Conservation (phyloP, 805 yeast species). For the Suhomyces prunicola region DNA sequence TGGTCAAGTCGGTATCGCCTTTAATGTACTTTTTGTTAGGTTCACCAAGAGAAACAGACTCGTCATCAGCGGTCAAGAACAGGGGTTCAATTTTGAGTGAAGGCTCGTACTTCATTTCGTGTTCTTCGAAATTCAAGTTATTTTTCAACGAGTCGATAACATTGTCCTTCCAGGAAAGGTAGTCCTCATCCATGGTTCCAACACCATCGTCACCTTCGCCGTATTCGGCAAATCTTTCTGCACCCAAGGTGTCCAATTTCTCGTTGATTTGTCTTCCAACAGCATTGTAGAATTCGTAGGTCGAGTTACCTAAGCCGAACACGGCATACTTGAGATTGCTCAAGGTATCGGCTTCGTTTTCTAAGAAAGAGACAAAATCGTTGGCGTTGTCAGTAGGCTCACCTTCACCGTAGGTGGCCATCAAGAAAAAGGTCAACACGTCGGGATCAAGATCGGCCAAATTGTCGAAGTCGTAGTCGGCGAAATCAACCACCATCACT, state of each 20-base stretch:
- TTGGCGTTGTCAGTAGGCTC: slow-evolving; percentile 96
- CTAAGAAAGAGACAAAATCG: slow-evolving; percentile 68
- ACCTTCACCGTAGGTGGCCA: slow-evolving; percentile 98
- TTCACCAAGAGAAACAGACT: slow-evolving; percentile 65
- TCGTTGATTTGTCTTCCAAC: slow-evolving; percentile 64
- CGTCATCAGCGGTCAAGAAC: slow-evolving; percentile 23
- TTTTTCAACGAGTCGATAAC: slow-evolving; percentile 64
- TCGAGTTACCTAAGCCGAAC: slow-evolving; percentile 92
- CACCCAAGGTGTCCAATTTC: slow-evolving; percentile 61
- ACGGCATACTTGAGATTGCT: slow-evolving; percentile 62
- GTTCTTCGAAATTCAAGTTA: slow-evolving; percentile 68
- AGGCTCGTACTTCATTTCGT: slow-evolving; percentile 77
- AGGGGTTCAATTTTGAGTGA: slow-evolving; percentile 44
- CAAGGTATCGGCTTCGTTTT: slow-evolving; percentile 51
- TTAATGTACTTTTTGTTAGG: slow-evolving; percentile 53
- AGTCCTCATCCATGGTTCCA: slow-evolving; percentile 95
- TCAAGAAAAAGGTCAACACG: slow-evolving; percentile 59
- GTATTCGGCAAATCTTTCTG: slow-evolving; percentile 64
- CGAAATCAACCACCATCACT: slow-evolving; percentile 83
- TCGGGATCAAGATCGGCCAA: slow-evolving; percentile 60
- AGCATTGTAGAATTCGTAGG: slow-evolving; percentile 88
- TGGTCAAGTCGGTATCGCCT: slow-evolving; percentile 32
- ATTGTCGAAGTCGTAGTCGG: slow-evolving; percentile 81
- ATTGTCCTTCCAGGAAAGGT: slow-evolving; percentile 84
- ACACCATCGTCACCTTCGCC: slow-evolving; percentile 96